Evolutionary conservation across 306 rosid genomes (phyloP), one percentile per base, ranked within the genome.

Genomic region (Prunus davidiana): DNA sequence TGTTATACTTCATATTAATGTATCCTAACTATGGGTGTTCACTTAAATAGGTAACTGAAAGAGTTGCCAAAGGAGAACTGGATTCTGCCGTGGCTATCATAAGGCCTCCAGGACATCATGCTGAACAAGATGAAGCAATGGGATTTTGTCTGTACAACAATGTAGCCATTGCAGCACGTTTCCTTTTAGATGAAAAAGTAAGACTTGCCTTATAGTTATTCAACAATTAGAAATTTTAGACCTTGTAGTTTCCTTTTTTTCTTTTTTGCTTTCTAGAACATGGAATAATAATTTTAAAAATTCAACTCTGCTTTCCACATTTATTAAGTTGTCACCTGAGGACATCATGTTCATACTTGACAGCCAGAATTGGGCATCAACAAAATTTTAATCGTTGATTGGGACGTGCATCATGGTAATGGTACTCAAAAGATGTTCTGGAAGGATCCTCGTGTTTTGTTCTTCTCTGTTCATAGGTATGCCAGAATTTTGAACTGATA

Each of bases 81-180:
- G 73, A 87, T 80, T 89, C 97, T 60, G 97, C 87, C 69, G 82
- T 88, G 54, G 97, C 99, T 69, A 89, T 95, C 69, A 88, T 95
- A 51, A 90, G 99, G 84, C 99, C 99, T 57, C 99, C 99, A 3
- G 99, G 99, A 72, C 99, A 95, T 88, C 99, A 95, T 88, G 97
- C 97, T 30, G 99, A 95, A 74, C 81, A 49, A 3, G 46, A 84
- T 19, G 87, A 92, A 82, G 93, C 99, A 38, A 95, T 89, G 99
- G 99, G 99, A 30, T 95, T 95, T 76, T 95, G 99, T 80, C 88
- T 95, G 3, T 91, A 82, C 83, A 95, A 95, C 85, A 95, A 95
- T 78, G 96, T 95, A 80, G 99, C 97, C 32, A 27, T 95, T 63
- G 93, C 97, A 38, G 81, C 99, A 34, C 80, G 84, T 80, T 82